These are phyloP conservation scores for Boletus rubropictus DNA, from an alignment of 768 basidiomycete species.

Conservation along the genomic window DNA sequence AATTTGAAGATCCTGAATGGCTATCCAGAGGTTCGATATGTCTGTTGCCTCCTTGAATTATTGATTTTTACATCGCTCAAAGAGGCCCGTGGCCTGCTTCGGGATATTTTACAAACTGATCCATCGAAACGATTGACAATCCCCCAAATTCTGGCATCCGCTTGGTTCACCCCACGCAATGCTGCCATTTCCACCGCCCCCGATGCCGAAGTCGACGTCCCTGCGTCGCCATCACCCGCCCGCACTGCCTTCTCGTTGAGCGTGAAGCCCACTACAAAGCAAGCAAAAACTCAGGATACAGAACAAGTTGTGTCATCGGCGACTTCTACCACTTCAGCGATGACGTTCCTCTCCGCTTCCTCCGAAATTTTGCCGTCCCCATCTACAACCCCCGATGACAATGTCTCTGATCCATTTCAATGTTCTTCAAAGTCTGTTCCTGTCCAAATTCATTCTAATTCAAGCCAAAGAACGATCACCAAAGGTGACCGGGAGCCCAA, in stretches of 20 bases:
- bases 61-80: conserved; percentile 10
- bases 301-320: conserved; percentile 44
- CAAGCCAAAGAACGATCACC: conserved; percentile 57
- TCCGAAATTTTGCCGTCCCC: conserved; percentile 47
- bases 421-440: conserved; percentile 13
- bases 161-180: conserved; percentile 66
- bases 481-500: conserved; percentile 32
- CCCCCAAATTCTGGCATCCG: conserved; percentile 76
- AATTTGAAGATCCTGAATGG: conserved; percentile 92
- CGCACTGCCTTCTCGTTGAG: conserved; percentile 28
- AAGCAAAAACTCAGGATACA: conserved; percentile 9
- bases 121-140: conserved; percentile 71
- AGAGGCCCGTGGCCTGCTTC: conserved; percentile 86
- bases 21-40: conserved; percentile 65
- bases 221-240: conserved; percentile 30
- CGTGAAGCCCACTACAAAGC: conserved; percentile 13
- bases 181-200: conserved; percentile 1
- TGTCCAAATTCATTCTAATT: conserved; percentile 42
- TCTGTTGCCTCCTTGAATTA: background rate
- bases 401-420: conserved; percentile 39
- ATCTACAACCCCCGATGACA: conserved; percentile 54
- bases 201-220: conserved; percentile 15
- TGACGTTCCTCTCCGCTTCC: conserved; percentile 50
- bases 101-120: conserved; percentile 71
- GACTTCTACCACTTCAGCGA: conserved; percentile 33